Percentiles rank a stretch among this genome's conserved stretches.
phyloP scores from a whole-genome alignment of 495 filamentous ascomycete species.

The Hypoxylon trugodes region DNA sequence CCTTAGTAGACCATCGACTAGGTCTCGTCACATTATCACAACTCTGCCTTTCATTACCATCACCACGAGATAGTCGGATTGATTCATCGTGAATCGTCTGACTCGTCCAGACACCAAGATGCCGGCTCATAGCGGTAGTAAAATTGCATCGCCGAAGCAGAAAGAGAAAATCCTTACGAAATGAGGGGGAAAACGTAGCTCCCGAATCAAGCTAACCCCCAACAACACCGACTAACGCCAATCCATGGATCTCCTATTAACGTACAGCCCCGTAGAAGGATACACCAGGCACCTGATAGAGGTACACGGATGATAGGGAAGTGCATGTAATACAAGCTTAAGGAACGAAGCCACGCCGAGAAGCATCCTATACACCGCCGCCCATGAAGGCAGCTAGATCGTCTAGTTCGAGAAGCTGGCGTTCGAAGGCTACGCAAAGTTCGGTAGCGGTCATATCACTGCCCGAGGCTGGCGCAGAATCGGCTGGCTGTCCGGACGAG shows the following conservation, averaged over 20 bases:
- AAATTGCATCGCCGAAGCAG: background rate
- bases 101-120: conserved; percentile 1
- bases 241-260: conserved; percentile 35
- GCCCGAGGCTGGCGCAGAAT: conserved; percentile 32
- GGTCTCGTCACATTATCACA: conserved; percentile 1
- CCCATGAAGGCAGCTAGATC: conserved; percentile 63
- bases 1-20: background rate
- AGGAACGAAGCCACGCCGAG: background rate
- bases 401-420: conserved; percentile 59
- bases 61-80: background rate
- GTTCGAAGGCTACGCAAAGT: conserved; percentile 58
- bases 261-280: conserved; percentile 28
- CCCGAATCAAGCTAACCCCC: conserved; percentile 8
- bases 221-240: conserved; percentile 34
- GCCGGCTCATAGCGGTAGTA: background rate
- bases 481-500: conserved; percentile 40
- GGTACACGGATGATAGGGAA: background rate
- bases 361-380: conserved; percentile 53
- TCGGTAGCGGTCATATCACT: conserved; percentile 60
- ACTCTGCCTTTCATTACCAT: background rate
- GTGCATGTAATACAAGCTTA: conserved; percentile 16
- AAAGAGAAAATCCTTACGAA: background rate
- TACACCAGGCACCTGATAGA: background rate
- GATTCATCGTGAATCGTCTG: conserved; percentile 1
- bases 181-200: background rate